Conservation (phyloP, 2,329 filamentous ascomycete genomes). For the Phialophora chinensis region DNA sequence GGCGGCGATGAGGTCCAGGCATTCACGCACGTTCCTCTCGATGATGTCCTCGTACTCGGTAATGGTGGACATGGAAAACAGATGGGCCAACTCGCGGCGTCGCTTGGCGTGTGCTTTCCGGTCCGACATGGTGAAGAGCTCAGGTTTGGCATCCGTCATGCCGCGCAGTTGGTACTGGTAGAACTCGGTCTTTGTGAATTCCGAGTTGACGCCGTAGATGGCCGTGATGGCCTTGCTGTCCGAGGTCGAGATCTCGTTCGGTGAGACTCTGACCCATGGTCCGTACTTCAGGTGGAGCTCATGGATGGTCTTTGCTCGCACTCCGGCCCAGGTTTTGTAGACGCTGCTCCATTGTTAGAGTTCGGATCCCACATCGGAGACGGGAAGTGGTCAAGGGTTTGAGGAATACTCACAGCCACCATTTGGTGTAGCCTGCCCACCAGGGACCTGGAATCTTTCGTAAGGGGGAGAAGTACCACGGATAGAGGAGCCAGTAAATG, state of each 20-base stretch:
- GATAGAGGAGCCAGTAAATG: slow-evolving; percentile 19
- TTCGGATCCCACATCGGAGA: neutral
- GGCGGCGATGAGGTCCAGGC: slow-evolving; percentile 17
- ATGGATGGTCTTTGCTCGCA: slow-evolving; percentile 20
- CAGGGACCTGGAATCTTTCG: slow-evolving; percentile 15
- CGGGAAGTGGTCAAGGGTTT: neutral
- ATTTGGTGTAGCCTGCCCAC: slow-evolving; percentile 13
- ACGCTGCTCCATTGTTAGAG: neutral
- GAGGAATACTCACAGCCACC: neutral
- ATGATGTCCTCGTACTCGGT: slow-evolving; percentile 22
- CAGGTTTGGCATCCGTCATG: slow-evolving; percentile 9
- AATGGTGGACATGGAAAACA: slow-evolving; percentile 22
- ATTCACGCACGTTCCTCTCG: slow-evolving; percentile 13
- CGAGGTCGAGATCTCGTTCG: slow-evolving; percentile 20
- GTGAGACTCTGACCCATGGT: slow-evolving; percentile 12
- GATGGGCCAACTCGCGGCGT: slow-evolving; percentile 17
- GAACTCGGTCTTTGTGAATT: slow-evolving; percentile 22
- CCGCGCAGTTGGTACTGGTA: slow-evolving; percentile 19
- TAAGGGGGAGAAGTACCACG: slow-evolving; percentile 17
- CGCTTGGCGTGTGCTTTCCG: slow-evolving; percentile 20
- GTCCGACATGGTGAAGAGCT: slow-evolving; percentile 22
- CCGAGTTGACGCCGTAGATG: slow-evolving; percentile 25
- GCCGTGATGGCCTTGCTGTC: slow-evolving; percentile 18
- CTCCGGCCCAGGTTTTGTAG: slow-evolving; percentile 17
- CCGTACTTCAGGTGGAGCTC: slow-evolving; percentile 20